Evolutionary conservation across 2,329 filamentous ascomycete species (phyloP).

Genomic region (Ophiostoma piceae): DNA sequence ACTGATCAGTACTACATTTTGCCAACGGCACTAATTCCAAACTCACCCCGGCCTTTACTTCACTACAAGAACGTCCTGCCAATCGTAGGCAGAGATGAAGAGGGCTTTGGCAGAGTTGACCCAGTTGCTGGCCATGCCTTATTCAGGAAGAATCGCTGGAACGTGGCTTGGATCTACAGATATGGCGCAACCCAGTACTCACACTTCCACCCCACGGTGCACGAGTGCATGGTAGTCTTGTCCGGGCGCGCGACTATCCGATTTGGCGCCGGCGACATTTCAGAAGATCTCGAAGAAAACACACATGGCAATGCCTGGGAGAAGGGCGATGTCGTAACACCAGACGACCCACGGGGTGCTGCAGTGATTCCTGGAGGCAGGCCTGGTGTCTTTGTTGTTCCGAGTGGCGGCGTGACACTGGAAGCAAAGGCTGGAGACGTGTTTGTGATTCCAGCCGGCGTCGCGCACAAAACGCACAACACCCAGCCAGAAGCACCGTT

Average conservation of each 20-base stretch:
- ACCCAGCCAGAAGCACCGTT: not conserved
- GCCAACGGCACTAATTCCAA: not conserved
- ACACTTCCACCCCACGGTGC: not conserved
- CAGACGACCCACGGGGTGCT: not conserved
- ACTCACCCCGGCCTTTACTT: slow-evolving; percentile 1
- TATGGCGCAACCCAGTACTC: not conserved
- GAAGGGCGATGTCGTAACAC: not conserved
- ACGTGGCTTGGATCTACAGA: not conserved
- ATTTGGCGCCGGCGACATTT: not conserved
- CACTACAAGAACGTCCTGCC: not conserved
- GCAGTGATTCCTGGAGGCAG: not conserved
- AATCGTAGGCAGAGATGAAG: not conserved
- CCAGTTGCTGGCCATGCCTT: not conserved
- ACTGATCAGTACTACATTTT: not conserved
- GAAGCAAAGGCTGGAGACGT: slow-evolving; percentile 1
- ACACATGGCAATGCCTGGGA: slow-evolving; percentile 1
- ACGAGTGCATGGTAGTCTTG: not conserved
- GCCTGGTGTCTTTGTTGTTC: not conserved
- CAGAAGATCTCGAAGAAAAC: not conserved
- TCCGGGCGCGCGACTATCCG: not conserved
- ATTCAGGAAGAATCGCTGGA: not conserved
- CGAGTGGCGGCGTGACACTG: not conserved
- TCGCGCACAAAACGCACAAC: not conserved
- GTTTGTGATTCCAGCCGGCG: not conserved
- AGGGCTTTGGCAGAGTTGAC: not conserved